A percentile compares a stretch with the other conserved stretches of the same genome.
Conservation (phyloP, 805 yeast species). For the Zygosaccharomyces bisporus region DNA sequence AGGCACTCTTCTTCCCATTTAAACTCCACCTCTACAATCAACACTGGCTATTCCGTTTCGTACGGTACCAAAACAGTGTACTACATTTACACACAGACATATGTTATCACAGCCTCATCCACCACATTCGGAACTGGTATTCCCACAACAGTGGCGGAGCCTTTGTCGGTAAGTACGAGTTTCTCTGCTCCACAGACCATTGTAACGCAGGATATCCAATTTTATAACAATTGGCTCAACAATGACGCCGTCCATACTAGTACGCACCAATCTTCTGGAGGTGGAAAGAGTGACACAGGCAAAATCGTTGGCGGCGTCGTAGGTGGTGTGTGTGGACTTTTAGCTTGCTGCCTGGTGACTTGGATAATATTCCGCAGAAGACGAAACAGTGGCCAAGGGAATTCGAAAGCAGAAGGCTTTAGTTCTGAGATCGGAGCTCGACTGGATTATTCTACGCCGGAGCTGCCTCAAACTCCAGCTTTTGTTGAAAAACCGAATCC, state of each 20-base stretch:
- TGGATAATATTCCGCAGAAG: slow-evolving; percentile 21
- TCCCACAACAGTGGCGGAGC: slow-evolving; percentile 19
- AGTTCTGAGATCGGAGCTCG: slow-evolving; percentile 25
- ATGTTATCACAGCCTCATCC: slow-evolving; percentile 17
- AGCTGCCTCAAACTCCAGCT: slow-evolving; percentile 1
- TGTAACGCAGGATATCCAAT: slow-evolving; percentile 24
- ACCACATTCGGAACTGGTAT: slow-evolving; percentile 21
- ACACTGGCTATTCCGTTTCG: slow-evolving; percentile 14
- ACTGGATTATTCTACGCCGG: slow-evolving; percentile 15
- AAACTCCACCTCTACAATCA: slow-evolving; percentile 8
- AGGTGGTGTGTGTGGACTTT: slow-evolving; percentile 33
- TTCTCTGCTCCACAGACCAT: slow-evolving; percentile 23
- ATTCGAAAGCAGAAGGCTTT: slow-evolving; percentile 11
- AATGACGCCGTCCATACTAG: slow-evolving; percentile 16
- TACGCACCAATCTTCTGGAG: not conserved
- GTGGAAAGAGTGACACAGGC: slow-evolving; percentile 12
- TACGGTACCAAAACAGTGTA: slow-evolving; percentile 8
- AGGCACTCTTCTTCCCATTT: slow-evolving; percentile 4
- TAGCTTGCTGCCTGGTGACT: slow-evolving; percentile 18
- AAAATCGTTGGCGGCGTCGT: slow-evolving; percentile 33
- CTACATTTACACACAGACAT: slow-evolving; percentile 18
- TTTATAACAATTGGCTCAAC: slow-evolving; percentile 25
- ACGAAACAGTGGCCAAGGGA: slow-evolving; percentile 11
- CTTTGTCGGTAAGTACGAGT: slow-evolving; percentile 12
- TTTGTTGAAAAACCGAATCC: slow-evolving; percentile 9